Percentiles rank a stretch among this genome's conserved stretches.
phyloP scores from a whole-genome alignment of 306 rosid genomes.

The Vigna reflexopilosa region DNA sequence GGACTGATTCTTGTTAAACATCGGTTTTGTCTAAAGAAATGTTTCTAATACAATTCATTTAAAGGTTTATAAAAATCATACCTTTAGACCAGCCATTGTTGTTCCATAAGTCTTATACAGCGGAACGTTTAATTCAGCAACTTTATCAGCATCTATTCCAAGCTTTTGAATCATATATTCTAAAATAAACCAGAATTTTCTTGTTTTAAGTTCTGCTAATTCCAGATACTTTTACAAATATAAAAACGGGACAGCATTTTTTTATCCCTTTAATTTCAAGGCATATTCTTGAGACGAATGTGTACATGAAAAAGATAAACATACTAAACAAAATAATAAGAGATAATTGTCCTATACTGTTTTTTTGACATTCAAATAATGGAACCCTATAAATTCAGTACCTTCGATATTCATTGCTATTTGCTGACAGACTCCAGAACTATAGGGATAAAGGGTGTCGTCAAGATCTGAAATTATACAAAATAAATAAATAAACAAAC shows the following conservation, averaged over 20 bases:
- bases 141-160: slow-evolving; percentile 63
- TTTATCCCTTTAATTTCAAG: background rate
- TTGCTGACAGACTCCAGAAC: slow-evolving; percentile 68
- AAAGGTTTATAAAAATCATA: slow-evolving; percentile 40
- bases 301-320: background rate
- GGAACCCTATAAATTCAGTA: slow-evolving; percentile 26
- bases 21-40: background rate
- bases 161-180: slow-evolving; percentile 81
- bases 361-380: background rate
- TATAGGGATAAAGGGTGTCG: slow-evolving; percentile 89
- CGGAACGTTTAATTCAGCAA: slow-evolving; percentile 59
- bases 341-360: background rate
- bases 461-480: slow-evolving; percentile 71
- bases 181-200: slow-evolving; percentile 23
- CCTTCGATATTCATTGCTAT: slow-evolving; percentile 75
- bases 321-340: background rate
- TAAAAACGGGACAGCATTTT: background rate
- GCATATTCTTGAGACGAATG: background rate
- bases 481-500: slow-evolving; percentile 31
- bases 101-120: slow-evolving; percentile 87
- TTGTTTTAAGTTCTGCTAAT: background rate
- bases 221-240: slow-evolving; percentile 1
- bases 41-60: background rate
- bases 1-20: slow-evolving; percentile 4
- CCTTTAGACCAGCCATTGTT: slow-evolving; percentile 94